Conservation (phyloP, 495 filamentous ascomycete species). For the Lasiosphaeriaceae sp. region DNA sequence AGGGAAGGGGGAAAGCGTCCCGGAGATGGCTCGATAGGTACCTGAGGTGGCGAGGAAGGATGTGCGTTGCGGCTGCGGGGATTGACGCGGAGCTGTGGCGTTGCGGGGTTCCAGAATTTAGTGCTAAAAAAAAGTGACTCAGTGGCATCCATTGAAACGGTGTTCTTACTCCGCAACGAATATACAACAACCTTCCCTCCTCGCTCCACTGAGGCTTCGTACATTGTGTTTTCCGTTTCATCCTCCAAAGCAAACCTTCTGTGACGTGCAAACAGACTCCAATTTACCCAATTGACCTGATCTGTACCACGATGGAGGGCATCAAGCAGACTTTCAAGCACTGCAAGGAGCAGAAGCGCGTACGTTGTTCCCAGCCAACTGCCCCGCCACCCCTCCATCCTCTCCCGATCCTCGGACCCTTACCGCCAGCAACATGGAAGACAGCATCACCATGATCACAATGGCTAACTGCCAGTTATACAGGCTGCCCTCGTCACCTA, state of each 20-base stretch:
- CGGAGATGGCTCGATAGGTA: too few species aligned
- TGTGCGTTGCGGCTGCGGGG: too few species aligned
- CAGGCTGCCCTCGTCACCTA: constrained; percentile 85
- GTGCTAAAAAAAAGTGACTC: neutral
- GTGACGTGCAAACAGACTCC: neutral
- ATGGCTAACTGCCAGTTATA: neutral
- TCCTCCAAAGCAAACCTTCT: neutral
- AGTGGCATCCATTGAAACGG: neutral
- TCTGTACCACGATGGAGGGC: constrained; percentile 52
- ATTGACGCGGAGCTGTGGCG: neutral
- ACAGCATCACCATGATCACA: neutral
- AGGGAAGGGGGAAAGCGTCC: too few species aligned
- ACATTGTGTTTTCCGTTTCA: neutral
- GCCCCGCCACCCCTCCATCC: constrained; percentile 26
- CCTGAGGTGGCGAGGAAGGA: too few species aligned
- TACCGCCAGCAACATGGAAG: neutral
- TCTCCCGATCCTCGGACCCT: neutral
- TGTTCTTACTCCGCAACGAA: too few species aligned
- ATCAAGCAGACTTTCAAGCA: constrained; percentile 84
- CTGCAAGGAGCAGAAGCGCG: constrained; percentile 73
- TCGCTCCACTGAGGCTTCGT: neutral
- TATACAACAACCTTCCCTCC: too few species aligned
- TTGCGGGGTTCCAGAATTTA: neutral
- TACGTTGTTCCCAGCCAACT: constrained; percentile 44
- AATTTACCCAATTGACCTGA: constrained; percentile 6